Base-by-base conservation (phyloP, 768 basidiomycete species). In the Rhodotorula babjevae region DNA sequence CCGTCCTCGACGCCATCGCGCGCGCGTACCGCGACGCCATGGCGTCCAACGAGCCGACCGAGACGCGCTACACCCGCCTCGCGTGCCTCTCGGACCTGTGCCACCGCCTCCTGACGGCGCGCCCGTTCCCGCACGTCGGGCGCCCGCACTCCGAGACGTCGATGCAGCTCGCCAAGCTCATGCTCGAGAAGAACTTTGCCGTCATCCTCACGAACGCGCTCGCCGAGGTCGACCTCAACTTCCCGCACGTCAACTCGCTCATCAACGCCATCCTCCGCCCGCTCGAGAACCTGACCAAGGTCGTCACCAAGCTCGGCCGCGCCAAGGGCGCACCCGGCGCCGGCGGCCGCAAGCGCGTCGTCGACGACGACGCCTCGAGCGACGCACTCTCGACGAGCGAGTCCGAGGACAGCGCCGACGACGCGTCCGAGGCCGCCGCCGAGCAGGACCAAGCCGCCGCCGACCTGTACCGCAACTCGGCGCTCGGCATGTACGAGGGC, bases 111-210 rank as follows among this genome's bases (percentile, higher is more conserved):
- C 84, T 99, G 67, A 90, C 89, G 3, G 87, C 89, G 42, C 87
- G 89, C 81, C 60, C 75, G 33, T 88, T 86, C 77, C 81, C 76
- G 70, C 83, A 83, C 73, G 12, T 76, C 67, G n/a, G 75, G 73
- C 67, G 70, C 71, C 55, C 71, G 61, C 58, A 87, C 85, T 74
- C 85, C 83, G 62, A 95, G 93, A 62, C 85, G n/a, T 89, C 89
- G 8, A 89, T 93, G 15, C 94, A 96, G 72, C 86, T 98, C 64
- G 93, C 95, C 31, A 97, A 97, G 83, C 86, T 94, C 73, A 99
- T 99, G 96, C 82, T 99, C 63, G 96, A 99, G 84, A 97, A 97
- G 84, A 91, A 91, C 79, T 94, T 92, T 74, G 96, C 97, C 25
- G 86, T 90, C 9, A 88, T 89, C 2, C 83, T 99, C 49, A 97